Base-by-base conservation (phyloP, 2,329 filamentous ascomycete species). In the Coniella lustricola region DNA sequence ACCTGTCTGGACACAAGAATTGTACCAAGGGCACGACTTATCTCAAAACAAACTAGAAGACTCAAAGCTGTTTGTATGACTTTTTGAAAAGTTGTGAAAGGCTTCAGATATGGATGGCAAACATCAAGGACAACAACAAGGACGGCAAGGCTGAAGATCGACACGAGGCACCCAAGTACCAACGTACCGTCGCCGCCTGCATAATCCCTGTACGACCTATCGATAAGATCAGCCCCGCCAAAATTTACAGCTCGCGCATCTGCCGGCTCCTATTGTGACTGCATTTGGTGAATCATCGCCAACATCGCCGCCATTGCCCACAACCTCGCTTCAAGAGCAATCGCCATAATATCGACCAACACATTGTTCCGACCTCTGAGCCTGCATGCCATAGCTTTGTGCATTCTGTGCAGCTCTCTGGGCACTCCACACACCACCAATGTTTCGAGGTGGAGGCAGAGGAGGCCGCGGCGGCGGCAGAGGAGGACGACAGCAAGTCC, bases 381-480 rank as follows among this genome's bases (percentile, higher is more conserved):
- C n/a, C n/a, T n/a, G n/a, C n/a, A n/a, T n/a, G n/a, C n/a, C n/a
- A n/a, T n/a, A n/a, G n/a, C n/a, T n/a, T n/a, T n/a, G n/a, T n/a
- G n/a, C n/a, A n/a, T n/a, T n/a, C n/a, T n/a, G n/a, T n/a, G n/a
- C n/a, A n/a, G n/a, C n/a, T n/a, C n/a, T n/a, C n/a, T n/a, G 10
- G 38, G 18, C 22, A 32, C 13, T 20, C 22, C 21, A 10, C 40
- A 50, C 40, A 46, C 18, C 20, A 25, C 12, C 46, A 38, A 79
- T 79, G 75, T 77, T 75, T 45, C 66, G 73, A 61, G 74, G 75
- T 50, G 73, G 75, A 52, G 66, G 70, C 50, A 64, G 73, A 60
- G 72, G 76, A 55, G 72, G 74, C 55, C 67, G 72, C 50, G 72
- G 73, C 46, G 72, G 73, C 40, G 66, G 67, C n/a, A 61, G 72